Base-by-base conservation (phyloP, 495 filamentous ascomycete species). In the Talaromyces proteolyticus region DNA sequence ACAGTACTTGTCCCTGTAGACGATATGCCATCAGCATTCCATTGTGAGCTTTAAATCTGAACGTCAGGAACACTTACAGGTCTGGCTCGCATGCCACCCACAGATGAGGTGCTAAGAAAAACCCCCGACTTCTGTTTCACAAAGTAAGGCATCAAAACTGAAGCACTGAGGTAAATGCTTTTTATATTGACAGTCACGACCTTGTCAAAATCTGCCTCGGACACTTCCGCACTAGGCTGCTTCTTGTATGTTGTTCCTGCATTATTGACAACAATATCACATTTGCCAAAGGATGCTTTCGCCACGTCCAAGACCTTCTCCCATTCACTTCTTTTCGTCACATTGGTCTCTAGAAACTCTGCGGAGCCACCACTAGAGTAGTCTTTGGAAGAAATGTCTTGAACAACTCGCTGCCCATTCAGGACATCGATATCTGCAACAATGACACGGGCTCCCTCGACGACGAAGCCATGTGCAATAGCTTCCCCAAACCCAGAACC, bases 1-100 rank as follows among this genome's bases (percentile, higher is more conserved):
- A 83, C 74, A 76, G 80, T 3, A 80, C 77, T n/a, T 82, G 64
- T 4, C 76, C 75, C n/a, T n/a, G n/a, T n/a, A n/a, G n/a, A n/a
- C n/a, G n/a, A n/a, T n/a, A n/a, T n/a, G n/a, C n/a, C n/a, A n/a
- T n/a, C n/a, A n/a, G n/a, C n/a, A n/a, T n/a, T n/a, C n/a, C n/a
- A n/a, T n/a, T n/a, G n/a, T n/a, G n/a, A n/a, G n/a, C n/a, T n/a
- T n/a, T n/a, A n/a, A n/a, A n/a, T n/a, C n/a, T n/a, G n/a, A n/a
- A n/a, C n/a, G n/a, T n/a, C n/a, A n/a, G n/a, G n/a, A n/a, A n/a
- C n/a, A n/a, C n/a, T n/a, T n/a, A n/a, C n/a, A 12, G 78, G 76
- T 21, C 79, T 66, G 3, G 78, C 78, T 47, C 78, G 62, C 1
- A 71, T 74, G 18, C 72, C 73, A 7, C 77, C 80, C 19, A 80